Base-by-base conservation (phyloP, 1,284 basidiomycete genomes). In the Ceratobasidium sp. region DNA sequence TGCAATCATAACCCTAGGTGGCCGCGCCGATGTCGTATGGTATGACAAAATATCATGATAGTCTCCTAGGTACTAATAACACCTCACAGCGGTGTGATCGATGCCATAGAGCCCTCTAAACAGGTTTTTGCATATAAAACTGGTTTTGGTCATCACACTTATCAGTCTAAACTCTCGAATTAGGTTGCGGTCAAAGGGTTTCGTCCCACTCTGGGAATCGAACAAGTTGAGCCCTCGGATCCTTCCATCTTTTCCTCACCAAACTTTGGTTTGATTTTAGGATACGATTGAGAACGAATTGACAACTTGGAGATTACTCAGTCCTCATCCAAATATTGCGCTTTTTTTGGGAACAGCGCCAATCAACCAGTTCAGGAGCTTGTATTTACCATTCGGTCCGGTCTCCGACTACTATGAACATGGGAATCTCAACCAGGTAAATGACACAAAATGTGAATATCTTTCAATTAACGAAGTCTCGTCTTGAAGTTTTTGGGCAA, bases 301-400 rank as follows among this genome's bases (percentile, higher is more conserved):
- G 0, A 67, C 4, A 19, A 45, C 53, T 5, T 67, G 65, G 65
- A 54, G 65, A 27, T 29, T 67, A 15, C 41, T 67, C 15, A 24
- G 65, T 51, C 51, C 50, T 41, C 65, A 67, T 45, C 65, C 65
- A 17, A 67, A 67, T 45, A 67, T 67, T 33, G 65, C 65, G 8
- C 22, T 51, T 27, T 67, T 67, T 27, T 33, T 67, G 0, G 65
- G 65, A 9, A 67, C 41, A 27, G 65, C 65, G 5, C 53, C 65
- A 14, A 41, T 53, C 15, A 56, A 67, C 51, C 29, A 67, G 33
- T 67, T 45, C 17, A 53, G 44, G 9, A 24, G 48, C 44, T 44
- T 29, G 27, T 67, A 67, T 29, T 41, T 56, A 33, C 65, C 65
- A 22, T 14, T 24, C 2, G 50, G 50, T 1, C 31, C 53, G 27